Evolutionary conservation across 192 early-diverging fungal genomes (phyloP).

Genomic region (Coemansia sp.): DNA sequence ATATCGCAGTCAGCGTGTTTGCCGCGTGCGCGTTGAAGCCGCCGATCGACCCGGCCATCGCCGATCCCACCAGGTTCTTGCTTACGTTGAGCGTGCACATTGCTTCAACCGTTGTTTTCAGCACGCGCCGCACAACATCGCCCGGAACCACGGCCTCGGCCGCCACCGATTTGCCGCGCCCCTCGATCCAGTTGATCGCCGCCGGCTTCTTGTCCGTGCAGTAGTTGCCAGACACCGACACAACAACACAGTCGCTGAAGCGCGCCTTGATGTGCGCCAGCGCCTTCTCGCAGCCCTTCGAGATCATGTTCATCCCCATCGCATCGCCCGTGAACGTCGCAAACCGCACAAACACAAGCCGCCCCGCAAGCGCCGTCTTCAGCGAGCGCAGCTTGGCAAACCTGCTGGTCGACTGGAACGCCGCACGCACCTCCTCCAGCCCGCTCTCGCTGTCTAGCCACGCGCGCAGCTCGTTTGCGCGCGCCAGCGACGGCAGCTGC

Average conservation of each 20-base stretch:
- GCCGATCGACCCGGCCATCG: conserved; percentile 90
- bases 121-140: conserved; percentile 72
- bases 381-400: conserved; percentile 83
- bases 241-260: conserved; percentile 76
- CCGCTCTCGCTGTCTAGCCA: conserved; percentile 76
- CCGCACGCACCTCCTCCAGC: conserved; percentile 62
- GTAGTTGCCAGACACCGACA: conserved; percentile 90
- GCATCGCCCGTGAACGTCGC: conserved; percentile 91
- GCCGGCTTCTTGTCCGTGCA: conserved; percentile 97
- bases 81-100: conserved; percentile 78
- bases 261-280: conserved; percentile 62
- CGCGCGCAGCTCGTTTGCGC: conserved; percentile 67
- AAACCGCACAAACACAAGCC: conserved; percentile 86
- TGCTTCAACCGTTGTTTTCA: conserved; percentile 83
- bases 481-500: conserved; percentile 72
- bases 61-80: conserved; percentile 93
- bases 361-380: conserved; percentile 83
- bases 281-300: conserved; percentile 89
- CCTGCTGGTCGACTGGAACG: conserved; percentile 87
- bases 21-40: conserved; percentile 96
- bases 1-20: conserved; percentile 89
- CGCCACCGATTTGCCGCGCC: conserved; percentile 91
- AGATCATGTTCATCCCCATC: conserved; percentile 99
- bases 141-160: conserved; percentile 85
- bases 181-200: conserved; percentile 97